phyloP scores from a whole-genome alignment of 2,329 filamentous ascomycete genomes.

The Metarhizium sp. region DNA sequence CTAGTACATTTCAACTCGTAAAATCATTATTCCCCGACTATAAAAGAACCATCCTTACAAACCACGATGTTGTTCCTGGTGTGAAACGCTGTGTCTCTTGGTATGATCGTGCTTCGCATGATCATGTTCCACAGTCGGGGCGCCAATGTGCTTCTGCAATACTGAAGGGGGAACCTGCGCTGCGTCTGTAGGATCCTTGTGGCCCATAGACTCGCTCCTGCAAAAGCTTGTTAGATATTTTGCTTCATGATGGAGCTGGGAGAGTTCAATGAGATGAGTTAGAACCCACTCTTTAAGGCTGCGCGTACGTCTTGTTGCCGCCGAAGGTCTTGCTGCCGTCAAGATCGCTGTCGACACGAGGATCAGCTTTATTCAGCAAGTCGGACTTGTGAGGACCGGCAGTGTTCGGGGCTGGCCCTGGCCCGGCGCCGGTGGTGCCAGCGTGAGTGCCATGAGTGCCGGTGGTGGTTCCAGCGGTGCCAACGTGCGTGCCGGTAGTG shows the following conservation, averaged over 20 bases:
- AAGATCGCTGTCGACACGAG: conserved; percentile 44
- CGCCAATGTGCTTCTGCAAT: conserved; percentile 36
- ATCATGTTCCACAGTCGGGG: conserved; percentile 34
- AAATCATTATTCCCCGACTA: background rate
- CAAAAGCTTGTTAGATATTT: background rate
- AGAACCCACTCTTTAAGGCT: conserved; percentile 23
- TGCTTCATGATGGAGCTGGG: background rate
- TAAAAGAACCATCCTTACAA: conserved; percentile 21
- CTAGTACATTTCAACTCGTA: background rate
- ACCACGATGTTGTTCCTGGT: conserved; percentile 39
- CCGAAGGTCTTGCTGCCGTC: conserved; percentile 46
- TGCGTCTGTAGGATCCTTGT: conserved; percentile 43
- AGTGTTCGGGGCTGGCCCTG: conserved; percentile 24
- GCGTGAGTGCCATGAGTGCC: background rate
- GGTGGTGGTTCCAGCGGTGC: background rate
- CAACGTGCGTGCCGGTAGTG: background rate
- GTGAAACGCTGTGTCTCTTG: conserved; percentile 36
- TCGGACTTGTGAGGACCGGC: conserved; percentile 40
- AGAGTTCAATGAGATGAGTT: background rate
- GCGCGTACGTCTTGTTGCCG: conserved; percentile 37
- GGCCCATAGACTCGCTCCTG: background rate
- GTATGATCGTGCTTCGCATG: conserved; percentile 33
- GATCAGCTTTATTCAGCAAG: conserved; percentile 44
- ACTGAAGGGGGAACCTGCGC: conserved; percentile 49
- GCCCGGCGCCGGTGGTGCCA: conserved; percentile 9